Base-by-base conservation (phyloP, 1,284 basidiomycete genomes). In the Tilletia indica region DNA sequence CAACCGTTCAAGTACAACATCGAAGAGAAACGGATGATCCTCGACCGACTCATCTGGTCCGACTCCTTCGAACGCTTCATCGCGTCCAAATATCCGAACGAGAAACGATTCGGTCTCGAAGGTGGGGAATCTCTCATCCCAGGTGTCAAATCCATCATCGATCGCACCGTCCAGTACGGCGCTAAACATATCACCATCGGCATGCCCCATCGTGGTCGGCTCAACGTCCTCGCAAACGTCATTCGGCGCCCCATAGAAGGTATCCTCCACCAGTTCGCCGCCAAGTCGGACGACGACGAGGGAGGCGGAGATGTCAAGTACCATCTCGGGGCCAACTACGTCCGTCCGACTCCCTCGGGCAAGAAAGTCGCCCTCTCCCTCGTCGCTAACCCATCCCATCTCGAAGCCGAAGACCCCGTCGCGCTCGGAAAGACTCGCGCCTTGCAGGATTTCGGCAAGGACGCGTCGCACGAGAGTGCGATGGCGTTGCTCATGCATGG, bases 21-120 rank as follows among this genome's bases (percentile, higher is more conserved):
- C 73, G 97, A 99, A 83, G 96, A 99, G 88, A 99, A 99, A 87
- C 91, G 94, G 72, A 96, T 97, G 91, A 97, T 99, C 78, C 89
- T 99, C 73, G 97, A 99, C 86, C 93, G 97, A 74, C 90, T 98
- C 82, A 97, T 98, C 86, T 99, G 97, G 97, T 99, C 96, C 38
- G 96, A 99, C 85, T 92, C 93, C 4, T 98, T 99, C 82, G 97
- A 99, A 86, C 95, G 96, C 84, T 99, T 97, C 88, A 95, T 99
- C 79, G 91, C 94, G 31, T 93, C 91, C 88, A 99, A 99, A 86
- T 97, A 94, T 87, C 97, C 97, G 77, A 99, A 97, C 87, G 97
- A 99, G 88, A 99, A 99, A 87, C 92, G 97, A 71, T 99, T 99
- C 86, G 97, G 97, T 86, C 89, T 99, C 70, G 97, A 99, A 86